These are phyloP conservation scores for Omphalea diandra DNA, from an alignment of 441 rosid genomes.

Conservation along the genomic window DNA sequence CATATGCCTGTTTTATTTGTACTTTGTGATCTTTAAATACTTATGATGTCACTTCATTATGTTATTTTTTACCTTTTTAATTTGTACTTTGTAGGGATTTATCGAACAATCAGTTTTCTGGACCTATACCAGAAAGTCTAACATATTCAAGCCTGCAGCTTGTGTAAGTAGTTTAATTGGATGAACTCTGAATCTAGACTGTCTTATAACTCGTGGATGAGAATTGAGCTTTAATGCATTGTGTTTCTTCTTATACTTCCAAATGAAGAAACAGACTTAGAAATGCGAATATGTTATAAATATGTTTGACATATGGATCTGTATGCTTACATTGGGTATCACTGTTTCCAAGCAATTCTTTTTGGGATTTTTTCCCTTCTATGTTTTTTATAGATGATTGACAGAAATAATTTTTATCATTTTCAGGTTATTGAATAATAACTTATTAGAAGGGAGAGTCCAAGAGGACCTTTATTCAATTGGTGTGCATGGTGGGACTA, in stretches of 20 bases:
- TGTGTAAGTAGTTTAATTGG: constrained; percentile 50
- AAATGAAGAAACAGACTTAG: too few species aligned
- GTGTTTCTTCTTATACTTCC: too few species aligned
- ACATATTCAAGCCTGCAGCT: constrained; percentile 64
- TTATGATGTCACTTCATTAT: background rate
- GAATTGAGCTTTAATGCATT: too few species aligned
- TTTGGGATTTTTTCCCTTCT: background rate
- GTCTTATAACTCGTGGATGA: too few species aligned
- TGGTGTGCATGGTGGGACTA: constrained; percentile 91
- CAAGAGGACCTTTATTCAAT: constrained; percentile 83
- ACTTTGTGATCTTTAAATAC: background rate
- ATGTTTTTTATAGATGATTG: background rate
- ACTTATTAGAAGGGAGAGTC: constrained; percentile 78
- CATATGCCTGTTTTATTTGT: background rate
- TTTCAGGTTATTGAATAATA: constrained; percentile 67
- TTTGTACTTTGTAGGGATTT: constrained; percentile 61
- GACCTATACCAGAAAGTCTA: constrained; percentile 81
- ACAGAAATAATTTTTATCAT: constrained; percentile 7
- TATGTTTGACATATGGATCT: too few species aligned
- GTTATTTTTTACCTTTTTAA: constrained; percentile 4
- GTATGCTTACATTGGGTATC: too few species aligned
- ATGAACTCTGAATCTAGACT: background rate
- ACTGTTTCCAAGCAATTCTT: too few species aligned
- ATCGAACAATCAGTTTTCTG: constrained; percentile 73
- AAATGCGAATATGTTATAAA: too few species aligned